Evolutionary conservation across 2,329 filamentous ascomycete genomes (phyloP).

Genomic region (Aspergillaceae sp.): DNA sequence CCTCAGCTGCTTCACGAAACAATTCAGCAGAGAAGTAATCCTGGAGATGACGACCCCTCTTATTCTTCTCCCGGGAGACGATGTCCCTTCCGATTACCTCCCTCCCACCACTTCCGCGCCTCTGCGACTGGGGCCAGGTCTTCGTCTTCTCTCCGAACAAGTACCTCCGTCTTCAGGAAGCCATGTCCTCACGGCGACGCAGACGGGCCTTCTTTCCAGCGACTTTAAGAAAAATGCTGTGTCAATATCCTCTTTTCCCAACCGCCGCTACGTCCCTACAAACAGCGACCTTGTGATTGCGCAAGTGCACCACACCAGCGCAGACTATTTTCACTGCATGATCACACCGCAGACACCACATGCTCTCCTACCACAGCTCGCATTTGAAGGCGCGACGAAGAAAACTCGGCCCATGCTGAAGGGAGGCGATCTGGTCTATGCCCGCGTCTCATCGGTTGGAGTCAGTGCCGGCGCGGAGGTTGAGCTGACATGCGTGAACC

Average conservation of each 20-base stretch:
- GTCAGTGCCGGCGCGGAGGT: constrained; percentile 77
- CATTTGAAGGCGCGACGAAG: constrained; percentile 88
- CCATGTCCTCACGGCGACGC: constrained; percentile 24
- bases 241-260: constrained; percentile 27
- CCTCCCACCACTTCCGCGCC: constrained; percentile 59
- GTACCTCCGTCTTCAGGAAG: constrained; percentile 55
- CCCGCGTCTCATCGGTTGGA: constrained; percentile 67
- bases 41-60: constrained; percentile 47
- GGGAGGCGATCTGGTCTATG: constrained; percentile 75
- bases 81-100: constrained; percentile 56
- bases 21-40: not conserved
- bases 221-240: constrained; percentile 34
- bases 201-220: constrained; percentile 29
- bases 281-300: constrained; percentile 83
- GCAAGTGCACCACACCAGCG: constrained; percentile 65
- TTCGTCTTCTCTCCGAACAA: constrained; percentile 69
- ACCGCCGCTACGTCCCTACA: constrained; percentile 63
- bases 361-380: constrained; percentile 71
- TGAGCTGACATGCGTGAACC: constrained; percentile 82
- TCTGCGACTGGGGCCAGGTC: constrained; percentile 72
- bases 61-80: constrained; percentile 77
- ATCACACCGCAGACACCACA: constrained; percentile 56
- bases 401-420: constrained; percentile 78
- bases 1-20: not conserved
- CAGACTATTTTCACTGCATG: constrained; percentile 71